Percentiles rank a stretch among this genome's conserved stretches.
These are phyloP conservation scores for Rhynchospora tenuis DNA, from an alignment of 176 grass and related monocot species.

Conservation along the genomic window DNA sequence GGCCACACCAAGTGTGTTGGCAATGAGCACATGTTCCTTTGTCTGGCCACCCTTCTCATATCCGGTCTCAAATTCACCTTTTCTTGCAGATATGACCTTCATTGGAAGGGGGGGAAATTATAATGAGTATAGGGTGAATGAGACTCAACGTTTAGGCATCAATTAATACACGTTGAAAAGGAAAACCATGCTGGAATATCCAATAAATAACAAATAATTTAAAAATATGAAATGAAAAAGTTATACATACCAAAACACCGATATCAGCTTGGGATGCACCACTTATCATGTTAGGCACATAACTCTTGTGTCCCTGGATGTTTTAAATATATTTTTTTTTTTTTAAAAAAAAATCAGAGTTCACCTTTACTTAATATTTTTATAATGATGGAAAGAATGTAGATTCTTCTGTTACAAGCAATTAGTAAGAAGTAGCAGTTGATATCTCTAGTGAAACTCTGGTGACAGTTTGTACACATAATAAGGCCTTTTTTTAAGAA, in stretches of 20 bases:
- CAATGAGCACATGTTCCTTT: constrained; percentile 72
- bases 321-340: constrained; percentile 31
- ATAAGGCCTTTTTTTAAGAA: too few relatives aligned
- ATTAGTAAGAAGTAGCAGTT: not conserved
- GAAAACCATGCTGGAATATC: not conserved
- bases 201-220: not conserved
- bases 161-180: not conserved
- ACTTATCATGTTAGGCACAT: constrained; percentile 95
- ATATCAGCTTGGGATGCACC: constrained; percentile 99
- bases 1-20: constrained; percentile 79
- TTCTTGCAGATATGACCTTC: constrained; percentile 82
- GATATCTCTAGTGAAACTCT: not conserved
- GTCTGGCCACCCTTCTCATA: constrained; percentile 82
- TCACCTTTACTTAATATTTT: not conserved
- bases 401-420: not conserved
- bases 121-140: not conserved
- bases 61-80: constrained; percentile 95
- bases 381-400: not conserved
- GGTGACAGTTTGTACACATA: not conserved
- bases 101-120: not conserved
- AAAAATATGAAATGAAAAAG: not conserved
- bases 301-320: constrained; percentile 95
- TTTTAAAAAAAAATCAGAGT: constrained; percentile 13
- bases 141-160: not conserved
- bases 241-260: constrained; percentile 70